Evolutionary conservation across 1,284 basidiomycete species (phyloP).

Genomic region (Boletellus deceptivus): DNA sequence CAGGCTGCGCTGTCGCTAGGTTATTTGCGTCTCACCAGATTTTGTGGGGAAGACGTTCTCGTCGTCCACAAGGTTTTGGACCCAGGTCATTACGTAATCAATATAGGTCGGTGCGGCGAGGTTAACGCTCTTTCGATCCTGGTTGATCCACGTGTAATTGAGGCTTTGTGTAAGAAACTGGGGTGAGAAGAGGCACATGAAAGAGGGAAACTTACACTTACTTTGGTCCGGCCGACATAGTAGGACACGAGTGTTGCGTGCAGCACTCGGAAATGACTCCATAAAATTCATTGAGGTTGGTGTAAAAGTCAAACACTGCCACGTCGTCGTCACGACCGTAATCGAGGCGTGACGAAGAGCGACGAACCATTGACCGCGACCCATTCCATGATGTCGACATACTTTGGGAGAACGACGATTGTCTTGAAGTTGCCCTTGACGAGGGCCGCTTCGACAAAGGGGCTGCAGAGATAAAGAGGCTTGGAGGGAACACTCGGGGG

Average conservation of each 20-base stretch:
- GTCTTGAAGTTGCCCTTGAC: constrained; percentile 99
- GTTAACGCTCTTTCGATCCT: constrained; percentile 90
- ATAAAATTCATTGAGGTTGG: constrained; percentile 97
- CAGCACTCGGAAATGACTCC: constrained; percentile 95
- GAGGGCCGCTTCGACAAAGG: constrained; percentile 94
- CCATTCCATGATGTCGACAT: constrained; percentile 98
- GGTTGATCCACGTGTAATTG: constrained; percentile 98
- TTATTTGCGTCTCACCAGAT: constrained; percentile 58
- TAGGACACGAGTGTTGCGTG: constrained; percentile 84
- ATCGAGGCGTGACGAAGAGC: background rate
- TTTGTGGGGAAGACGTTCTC: constrained; percentile 95
- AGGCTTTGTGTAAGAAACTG: constrained; percentile 49
- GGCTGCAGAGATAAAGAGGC: constrained; percentile 89
- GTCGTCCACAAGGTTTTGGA: constrained; percentile 92
- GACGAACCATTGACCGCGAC: constrained; percentile 88
- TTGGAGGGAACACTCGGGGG: constrained; percentile 47
- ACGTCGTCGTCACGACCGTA: background rate
- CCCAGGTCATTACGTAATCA: constrained; percentile 99
- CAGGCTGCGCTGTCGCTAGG: background rate
- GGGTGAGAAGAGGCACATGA: background rate
- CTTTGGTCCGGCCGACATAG: constrained; percentile 91
- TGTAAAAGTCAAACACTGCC: constrained; percentile 92
- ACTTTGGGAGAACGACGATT: constrained; percentile 96
- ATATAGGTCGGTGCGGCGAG: constrained; percentile 96
- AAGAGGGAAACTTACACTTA: constrained; percentile 41